Base-by-base conservation (phyloP, 1,284 basidiomycete species). In the Ustilago hordei region DNA sequence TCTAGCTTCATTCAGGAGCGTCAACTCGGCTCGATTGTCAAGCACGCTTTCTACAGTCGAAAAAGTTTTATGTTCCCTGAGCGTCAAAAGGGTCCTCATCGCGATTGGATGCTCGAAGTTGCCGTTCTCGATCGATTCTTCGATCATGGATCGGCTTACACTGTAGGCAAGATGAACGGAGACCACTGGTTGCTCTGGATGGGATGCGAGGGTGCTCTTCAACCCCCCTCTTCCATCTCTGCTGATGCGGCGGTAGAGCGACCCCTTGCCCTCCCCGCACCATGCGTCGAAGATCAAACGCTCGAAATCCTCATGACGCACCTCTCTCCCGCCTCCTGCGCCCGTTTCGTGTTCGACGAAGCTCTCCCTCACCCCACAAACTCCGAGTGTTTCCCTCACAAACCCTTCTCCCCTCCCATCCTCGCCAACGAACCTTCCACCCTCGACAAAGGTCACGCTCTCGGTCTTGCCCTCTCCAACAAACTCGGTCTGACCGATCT, bases 1-100 rank as follows among this genome's bases (percentile, higher is more conserved):
- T 69, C 69, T 53, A 64, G 61, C 67, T 67, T 60, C 47, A 53
- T 69, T 34, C 71, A 66, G 43, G 69, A 74, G 36, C 69, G 71
- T 32, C 67, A 74, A 56, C 78, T 84, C 5, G 84, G 83, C 35
- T 62, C 64, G 15, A 58, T 80, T 15, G 84, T 85, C 60, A 66
- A 78, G 54, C 75, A 79, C 58, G 79, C 79, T 64, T 99, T 99
- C 89, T 99, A 99, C 89, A 97, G 95, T 56, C 92, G 96, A 83
- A 99, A 99, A 88, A 93, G 93, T 11, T 99, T 99, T 90, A 98
- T 99, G 93, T 99, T 99, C 87, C 97, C 97, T 17, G 97, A 99
- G 86, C 91, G 93, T 53, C 97, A 99, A 86, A 89, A 89, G 48
- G 95, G 95, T 2, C 96, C 96, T 34, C 97, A 99, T 88, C 90